These are phyloP conservation scores for Penicillium daleae DNA, from an alignment of 495 filamentous ascomycete genomes.

Conservation along the genomic window DNA sequence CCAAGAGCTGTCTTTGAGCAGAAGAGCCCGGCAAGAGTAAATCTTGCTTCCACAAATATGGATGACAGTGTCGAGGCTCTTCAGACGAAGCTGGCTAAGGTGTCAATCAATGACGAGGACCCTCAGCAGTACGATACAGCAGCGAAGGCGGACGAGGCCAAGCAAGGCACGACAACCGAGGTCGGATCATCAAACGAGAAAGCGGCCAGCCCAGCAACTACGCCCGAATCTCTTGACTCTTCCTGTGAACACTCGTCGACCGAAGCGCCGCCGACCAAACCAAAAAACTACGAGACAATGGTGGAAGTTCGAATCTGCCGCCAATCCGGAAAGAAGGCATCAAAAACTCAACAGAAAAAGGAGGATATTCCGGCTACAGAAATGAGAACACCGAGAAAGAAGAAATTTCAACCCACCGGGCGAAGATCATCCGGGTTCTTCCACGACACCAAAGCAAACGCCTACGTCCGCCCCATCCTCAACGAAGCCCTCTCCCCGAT, in stretches of 20 bases:
- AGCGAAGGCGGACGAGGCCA: background rate
- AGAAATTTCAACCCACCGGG: slow-evolving; percentile 18
- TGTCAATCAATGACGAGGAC: slow-evolving; percentile 27
- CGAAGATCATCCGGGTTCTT: slow-evolving; percentile 44
- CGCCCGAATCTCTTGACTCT: background rate
- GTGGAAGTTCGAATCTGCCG: slow-evolving; percentile 38
- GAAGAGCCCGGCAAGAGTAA: slow-evolving; percentile 36
- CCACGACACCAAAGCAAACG: slow-evolving; percentile 40
- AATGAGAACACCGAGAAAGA: slow-evolving; percentile 22
- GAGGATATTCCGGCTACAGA: slow-evolving; percentile 3
- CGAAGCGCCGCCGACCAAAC: slow-evolving; percentile 1
- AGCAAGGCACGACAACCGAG: background rate
- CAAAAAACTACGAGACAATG: slow-evolving; percentile 32
- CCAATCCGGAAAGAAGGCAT: background rate
- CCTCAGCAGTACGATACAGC: background rate
- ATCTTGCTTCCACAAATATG: background rate
- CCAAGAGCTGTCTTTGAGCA: slow-evolving; percentile 48
- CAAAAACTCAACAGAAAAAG: slow-evolving; percentile 7
- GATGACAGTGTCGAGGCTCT: slow-evolving; percentile 35
- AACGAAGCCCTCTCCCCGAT: slow-evolving; percentile 43
- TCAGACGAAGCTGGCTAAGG: slow-evolving; percentile 37
- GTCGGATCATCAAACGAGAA: background rate
- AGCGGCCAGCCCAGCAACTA: background rate
- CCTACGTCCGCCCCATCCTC: slow-evolving; percentile 46
- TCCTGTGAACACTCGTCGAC: slow-evolving; percentile 9